Evolutionary conservation across 75 land plant genomes (phyloP).

Genomic region (Sequoia sempervirens): DNA sequence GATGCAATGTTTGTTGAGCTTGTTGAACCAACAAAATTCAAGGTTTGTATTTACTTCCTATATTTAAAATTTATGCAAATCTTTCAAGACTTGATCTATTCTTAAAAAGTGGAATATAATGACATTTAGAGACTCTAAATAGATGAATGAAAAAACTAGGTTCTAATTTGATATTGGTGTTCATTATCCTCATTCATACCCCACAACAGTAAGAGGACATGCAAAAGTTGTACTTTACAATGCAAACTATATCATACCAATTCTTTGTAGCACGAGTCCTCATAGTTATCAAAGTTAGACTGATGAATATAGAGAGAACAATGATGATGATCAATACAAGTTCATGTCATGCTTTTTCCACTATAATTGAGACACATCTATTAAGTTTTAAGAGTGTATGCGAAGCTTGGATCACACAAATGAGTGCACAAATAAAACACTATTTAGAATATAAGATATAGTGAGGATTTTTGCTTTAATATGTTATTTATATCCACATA

Average conservation of each 20-base stretch:
- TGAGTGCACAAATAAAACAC: neutral
- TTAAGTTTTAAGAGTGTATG: neutral
- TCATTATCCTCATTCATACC: neutral
- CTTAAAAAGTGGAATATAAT: neutral
- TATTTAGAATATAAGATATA: neutral
- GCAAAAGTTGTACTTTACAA: neutral
- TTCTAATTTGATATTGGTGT: neutral
- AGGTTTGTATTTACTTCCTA: constrained; percentile 31
- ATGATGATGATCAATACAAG: neutral
- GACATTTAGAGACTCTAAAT: neutral
- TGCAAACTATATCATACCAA: neutral
- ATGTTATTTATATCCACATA: neutral
- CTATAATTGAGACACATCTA: neutral
- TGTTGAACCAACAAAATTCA: constrained; percentile 45
- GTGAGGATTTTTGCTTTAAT: neutral
- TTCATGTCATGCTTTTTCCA: neutral
- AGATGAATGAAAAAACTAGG: neutral
- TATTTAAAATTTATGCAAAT: neutral
- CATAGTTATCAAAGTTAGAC: neutral
- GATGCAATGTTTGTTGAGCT: constrained; percentile 73
- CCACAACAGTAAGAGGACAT: neutral
- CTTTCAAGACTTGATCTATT: neutral
- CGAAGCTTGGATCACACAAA: neutral
- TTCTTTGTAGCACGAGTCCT: neutral
- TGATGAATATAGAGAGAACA: neutral